These are phyloP conservation scores for Umbelopsis sp. DNA, from an alignment of 371 early-diverging fungal species.

Conservation along the genomic window DNA sequence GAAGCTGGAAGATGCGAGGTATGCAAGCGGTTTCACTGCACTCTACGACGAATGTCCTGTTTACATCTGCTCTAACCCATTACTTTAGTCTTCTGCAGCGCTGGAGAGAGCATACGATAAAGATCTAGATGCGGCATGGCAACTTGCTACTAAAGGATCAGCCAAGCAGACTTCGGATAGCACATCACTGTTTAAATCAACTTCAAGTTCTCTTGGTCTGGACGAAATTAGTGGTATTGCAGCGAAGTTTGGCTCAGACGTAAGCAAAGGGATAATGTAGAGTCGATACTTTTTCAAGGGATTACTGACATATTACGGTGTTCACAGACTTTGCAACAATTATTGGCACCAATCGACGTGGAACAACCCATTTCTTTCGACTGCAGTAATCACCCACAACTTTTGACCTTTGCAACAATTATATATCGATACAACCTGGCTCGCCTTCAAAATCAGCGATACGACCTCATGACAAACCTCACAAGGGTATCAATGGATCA, in stretches of 20 bases:
- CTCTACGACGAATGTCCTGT: not conserved
- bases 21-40: not conserved
- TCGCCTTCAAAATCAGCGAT: not conserved
- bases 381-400: not conserved
- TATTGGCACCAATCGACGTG: constrained; percentile 5
- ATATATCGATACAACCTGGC: not conserved
- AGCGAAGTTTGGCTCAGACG: constrained; percentile 7
- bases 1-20: constrained; percentile 19
- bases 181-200: not conserved
- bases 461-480: not conserved
- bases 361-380: constrained; percentile 10
- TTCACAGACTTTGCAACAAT: constrained; percentile 11
- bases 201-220: not conserved
- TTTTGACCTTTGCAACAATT: not conserved
- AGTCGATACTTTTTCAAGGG: not conserved
- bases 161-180: not conserved
- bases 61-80: not conserved
- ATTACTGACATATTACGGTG: not conserved
- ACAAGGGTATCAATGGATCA: not conserved
- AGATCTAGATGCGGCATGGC: constrained; percentile 2
- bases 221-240: constrained; percentile 12
- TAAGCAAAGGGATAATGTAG: not conserved
- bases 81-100: constrained; percentile 4
- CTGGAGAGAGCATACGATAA: constrained; percentile 7
- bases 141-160: not conserved